phyloP scores from a whole-genome alignment of 352 stramenopile species.

The Pythium monospermum region DNA sequence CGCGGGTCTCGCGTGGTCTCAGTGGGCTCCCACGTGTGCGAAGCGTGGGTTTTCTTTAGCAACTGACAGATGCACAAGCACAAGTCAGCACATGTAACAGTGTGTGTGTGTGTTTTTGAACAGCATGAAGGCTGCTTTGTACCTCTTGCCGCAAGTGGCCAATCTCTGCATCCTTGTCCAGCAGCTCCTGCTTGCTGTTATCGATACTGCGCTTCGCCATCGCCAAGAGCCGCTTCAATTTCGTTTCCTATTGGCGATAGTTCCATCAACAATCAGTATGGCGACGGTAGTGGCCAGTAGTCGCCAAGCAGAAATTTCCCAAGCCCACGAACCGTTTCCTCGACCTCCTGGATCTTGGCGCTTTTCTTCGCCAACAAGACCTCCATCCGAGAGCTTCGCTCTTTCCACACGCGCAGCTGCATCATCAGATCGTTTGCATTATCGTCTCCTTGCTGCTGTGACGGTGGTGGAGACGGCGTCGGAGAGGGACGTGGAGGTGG shows the following conservation, averaged over 20 bases:
- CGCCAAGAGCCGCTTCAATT: conserved; percentile 76
- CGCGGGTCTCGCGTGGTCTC: conserved; percentile 48
- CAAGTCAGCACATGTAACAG: no score
- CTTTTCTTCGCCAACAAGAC: conserved; percentile 64
- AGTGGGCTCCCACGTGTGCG: conserved; percentile 48
- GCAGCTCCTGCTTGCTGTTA: conserved; percentile 81
- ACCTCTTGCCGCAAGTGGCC: conserved; percentile 46
- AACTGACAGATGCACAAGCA: conserved; percentile 11
- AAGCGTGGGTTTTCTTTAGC: conserved; percentile 27
- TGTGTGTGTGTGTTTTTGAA: no score
- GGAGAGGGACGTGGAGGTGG: conserved; percentile 8
- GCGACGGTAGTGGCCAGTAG: background rate
- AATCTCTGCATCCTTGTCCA: conserved; percentile 56
- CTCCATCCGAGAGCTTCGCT: conserved; percentile 55
- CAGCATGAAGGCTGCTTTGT: no score
- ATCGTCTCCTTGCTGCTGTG: conserved; percentile 6
- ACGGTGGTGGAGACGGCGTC: conserved; percentile 10
- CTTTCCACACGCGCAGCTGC: conserved; percentile 54
- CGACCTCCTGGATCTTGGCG: conserved; percentile 65
- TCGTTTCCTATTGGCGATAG: conserved; percentile 40
- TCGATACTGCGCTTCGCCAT: conserved; percentile 89
- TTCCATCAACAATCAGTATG: background rate
- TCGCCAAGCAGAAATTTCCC: background rate
- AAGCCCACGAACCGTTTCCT: conserved; percentile 48
- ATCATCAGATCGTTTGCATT: conserved; percentile 22